phyloP scores from a whole-genome alignment of 148 eudicot genomes.

The Spergularia bocconei region DNA sequence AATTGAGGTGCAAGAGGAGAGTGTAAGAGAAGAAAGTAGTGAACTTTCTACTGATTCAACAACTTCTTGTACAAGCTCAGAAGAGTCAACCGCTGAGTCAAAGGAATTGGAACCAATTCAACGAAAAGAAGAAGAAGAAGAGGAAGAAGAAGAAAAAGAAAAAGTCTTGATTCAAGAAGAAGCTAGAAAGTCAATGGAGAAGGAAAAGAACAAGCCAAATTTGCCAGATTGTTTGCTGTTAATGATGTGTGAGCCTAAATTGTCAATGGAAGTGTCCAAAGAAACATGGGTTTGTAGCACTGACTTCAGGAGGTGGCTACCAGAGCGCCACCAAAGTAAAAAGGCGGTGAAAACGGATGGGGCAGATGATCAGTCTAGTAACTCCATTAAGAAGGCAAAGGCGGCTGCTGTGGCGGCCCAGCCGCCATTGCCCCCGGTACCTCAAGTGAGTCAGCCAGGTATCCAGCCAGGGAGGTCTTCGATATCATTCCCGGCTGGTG shows the following conservation, averaged over 20 bases:
- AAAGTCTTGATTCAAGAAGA: neutral
- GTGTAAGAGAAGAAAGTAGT: constrained; percentile 19
- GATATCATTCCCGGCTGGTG: constrained; percentile 57
- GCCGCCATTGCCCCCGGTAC: constrained; percentile 15
- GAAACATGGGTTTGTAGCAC: constrained; percentile 92
- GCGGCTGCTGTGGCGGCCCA: constrained; percentile 18
- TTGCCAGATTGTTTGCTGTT: constrained; percentile 89
- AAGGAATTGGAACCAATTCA: constrained; percentile 14
- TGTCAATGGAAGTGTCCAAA: constrained; percentile 93
- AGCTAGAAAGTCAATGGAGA: constrained; percentile 16
- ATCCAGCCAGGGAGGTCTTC: constrained; percentile 67
- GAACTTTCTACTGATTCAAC: constrained; percentile 11
- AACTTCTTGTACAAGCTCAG: constrained; percentile 14
- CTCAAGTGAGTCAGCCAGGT: neutral
- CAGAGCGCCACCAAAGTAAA: constrained; percentile 40
- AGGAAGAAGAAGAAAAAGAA: constrained; percentile 5
- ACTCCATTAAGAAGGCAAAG: constrained; percentile 26
- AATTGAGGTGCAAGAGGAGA: neutral
- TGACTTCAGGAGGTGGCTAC: constrained; percentile 64
- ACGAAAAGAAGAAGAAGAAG: constrained; percentile 7
- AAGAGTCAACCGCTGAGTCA: constrained; percentile 30
- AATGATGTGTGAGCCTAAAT: constrained; percentile 92
- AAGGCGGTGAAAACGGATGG: constrained; percentile 19
- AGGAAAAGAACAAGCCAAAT: constrained; percentile 10
- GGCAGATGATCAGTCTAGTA: constrained; percentile 30